phyloP scores from a whole-genome alignment of 441 rosid genomes.

The Erysimum pusillum region DNA sequence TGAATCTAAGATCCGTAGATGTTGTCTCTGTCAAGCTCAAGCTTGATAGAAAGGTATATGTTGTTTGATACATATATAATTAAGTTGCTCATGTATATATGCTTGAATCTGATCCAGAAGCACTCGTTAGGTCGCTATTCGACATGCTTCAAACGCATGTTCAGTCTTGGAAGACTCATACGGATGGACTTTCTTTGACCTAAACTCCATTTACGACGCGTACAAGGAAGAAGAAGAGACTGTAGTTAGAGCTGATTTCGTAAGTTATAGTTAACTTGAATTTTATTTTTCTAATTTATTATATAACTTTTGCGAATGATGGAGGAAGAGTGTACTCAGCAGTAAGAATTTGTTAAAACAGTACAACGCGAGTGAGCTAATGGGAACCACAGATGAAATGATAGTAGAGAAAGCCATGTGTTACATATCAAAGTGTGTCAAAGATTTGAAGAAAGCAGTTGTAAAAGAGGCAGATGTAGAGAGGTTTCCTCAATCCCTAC shows the following conservation, averaged over 20 bases:
- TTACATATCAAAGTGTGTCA: conserved; percentile 55
- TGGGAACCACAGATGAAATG: conserved; percentile 55
- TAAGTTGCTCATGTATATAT: not conserved
- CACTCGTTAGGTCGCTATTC: conserved; percentile 54
- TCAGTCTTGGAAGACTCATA: conserved; percentile 58
- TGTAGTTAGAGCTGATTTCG: conserved; percentile 60
- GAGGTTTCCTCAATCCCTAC: conserved; percentile 58
- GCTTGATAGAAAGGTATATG: conserved; percentile 61
- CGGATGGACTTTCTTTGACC: conserved; percentile 67
- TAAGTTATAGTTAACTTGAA: conserved; percentile 43
- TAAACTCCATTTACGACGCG: conserved; percentile 58
- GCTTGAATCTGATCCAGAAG: not conserved
- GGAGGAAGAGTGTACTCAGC: not conserved
- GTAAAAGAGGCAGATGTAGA: conserved; percentile 53
- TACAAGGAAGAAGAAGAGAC: conserved; percentile 54
- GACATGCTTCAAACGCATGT: conserved; percentile 60
- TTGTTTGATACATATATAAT: not conserved
- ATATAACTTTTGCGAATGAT: not conserved
- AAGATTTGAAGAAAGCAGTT: conserved; percentile 50
- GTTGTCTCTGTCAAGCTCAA: conserved; percentile 55
- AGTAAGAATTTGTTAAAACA: conserved; percentile 33
- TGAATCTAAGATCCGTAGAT: conserved; percentile 61
- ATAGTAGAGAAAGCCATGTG: conserved; percentile 51
- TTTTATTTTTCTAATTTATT: too few species aligned
- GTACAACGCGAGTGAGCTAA: conserved; percentile 64